A percentile compares a stretch with the other conserved stretches of the same genome.
Conservation (phyloP, 2,329 filamentous ascomycete species). For the Epicoccum nigrum region DNA sequence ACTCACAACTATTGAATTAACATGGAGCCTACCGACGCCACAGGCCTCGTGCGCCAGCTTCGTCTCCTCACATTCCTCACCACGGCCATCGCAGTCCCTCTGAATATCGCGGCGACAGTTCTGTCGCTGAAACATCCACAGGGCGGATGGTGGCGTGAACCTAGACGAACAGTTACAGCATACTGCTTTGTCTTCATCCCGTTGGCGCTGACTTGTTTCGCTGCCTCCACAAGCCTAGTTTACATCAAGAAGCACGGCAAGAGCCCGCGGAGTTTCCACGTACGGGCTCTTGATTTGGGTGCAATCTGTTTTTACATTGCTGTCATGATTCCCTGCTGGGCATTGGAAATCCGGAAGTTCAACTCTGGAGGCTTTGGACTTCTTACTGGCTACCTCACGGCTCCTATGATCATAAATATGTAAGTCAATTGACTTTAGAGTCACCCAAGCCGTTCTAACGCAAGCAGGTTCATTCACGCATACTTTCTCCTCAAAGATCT, state of each 20-base stretch:
- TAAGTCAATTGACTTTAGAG: background rate
- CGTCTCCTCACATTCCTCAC: slow-evolving; percentile 11
- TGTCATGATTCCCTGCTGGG: slow-evolving; percentile 8
- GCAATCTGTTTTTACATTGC: slow-evolving; percentile 1
- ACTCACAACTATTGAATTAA: background rate
- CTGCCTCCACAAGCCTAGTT: slow-evolving; percentile 1
- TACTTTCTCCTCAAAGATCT: slow-evolving; percentile 5
- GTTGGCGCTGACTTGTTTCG: slow-evolving; percentile 4
- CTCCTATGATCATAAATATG: slow-evolving; percentile 14
- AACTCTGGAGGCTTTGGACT: slow-evolving; percentile 7
- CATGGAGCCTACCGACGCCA: background rate
- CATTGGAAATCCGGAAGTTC: slow-evolving; percentile 3
- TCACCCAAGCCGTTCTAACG: too few species aligned
- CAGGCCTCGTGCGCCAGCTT: slow-evolving; percentile 3
- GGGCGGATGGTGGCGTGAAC: background rate
- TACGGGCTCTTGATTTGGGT: slow-evolving; percentile 3
- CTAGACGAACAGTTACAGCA: background rate
- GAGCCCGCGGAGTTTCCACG: background rate
- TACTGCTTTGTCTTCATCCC: slow-evolving; percentile 15
- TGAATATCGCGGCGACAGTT: slow-evolving; percentile 8
- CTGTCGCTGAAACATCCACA: background rate
- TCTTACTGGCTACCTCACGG: slow-evolving; percentile 8
- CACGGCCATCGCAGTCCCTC: slow-evolving; percentile 7
- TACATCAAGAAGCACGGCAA: slow-evolving; percentile 14
- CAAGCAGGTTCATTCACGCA: slow-evolving; percentile 4